A percentile compares a stretch with the other conserved stretches of the same genome.
Evolutionary conservation across 2,329 filamentous ascomycete species (phyloP).

Genomic region (Arthrobotrys iridis): DNA sequence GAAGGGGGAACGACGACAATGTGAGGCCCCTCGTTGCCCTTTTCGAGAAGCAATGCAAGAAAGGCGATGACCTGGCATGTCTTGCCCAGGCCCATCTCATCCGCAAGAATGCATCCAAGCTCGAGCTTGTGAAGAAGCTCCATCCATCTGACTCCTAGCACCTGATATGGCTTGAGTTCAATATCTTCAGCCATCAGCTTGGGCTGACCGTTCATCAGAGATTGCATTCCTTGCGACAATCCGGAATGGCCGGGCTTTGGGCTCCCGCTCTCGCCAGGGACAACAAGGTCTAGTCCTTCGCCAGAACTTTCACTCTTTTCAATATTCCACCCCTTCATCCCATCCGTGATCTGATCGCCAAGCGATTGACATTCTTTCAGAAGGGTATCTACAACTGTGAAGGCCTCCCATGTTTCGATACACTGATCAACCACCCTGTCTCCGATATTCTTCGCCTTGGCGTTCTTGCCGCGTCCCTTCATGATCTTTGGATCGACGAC

Average conservation of each 20-base stretch:
- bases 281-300: constrained; percentile 67
- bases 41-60: constrained; percentile 81
- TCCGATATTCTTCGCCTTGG: constrained; percentile 68
- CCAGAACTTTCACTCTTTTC: constrained; percentile 70
- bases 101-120: constrained; percentile 89
- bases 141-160: constrained; percentile 96
- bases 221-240: constrained; percentile 60
- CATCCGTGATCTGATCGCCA: constrained; percentile 72
- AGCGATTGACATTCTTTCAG: constrained; percentile 79
- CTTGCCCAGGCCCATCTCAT: constrained; percentile 97
- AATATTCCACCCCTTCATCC: constrained; percentile 75
- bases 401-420: constrained; percentile 78
- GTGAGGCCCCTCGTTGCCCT: constrained; percentile 75
- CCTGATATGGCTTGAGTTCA: constrained; percentile 88
- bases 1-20: constrained; percentile 91
- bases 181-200: constrained; percentile 78
- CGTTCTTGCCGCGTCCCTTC: constrained; percentile 66
- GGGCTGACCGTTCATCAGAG: constrained; percentile 73
- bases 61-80: constrained; percentile 97
- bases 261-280: constrained; percentile 61
- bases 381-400: constrained; percentile 83
- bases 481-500: constrained; percentile 67
- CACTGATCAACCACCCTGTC: constrained; percentile 75
- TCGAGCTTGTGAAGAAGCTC: constrained; percentile 80
- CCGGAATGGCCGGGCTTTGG: constrained; percentile 61